phyloP scores from a whole-genome alignment of 805 yeast genomes.

The Naumovozyma dairenensis region DNA sequence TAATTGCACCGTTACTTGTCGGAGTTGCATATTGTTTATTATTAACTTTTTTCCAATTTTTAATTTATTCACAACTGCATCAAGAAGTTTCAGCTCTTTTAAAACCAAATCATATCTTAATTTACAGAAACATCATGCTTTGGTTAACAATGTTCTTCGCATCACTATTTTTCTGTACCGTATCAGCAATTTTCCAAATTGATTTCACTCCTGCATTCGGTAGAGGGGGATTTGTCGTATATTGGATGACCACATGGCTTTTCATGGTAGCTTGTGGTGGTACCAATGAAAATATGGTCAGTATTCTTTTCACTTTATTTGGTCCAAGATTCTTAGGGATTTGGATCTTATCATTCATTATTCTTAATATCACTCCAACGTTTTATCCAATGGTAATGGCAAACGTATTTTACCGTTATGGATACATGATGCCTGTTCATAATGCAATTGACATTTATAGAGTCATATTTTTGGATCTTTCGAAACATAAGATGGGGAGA shows the following conservation, averaged over 20 bases:
- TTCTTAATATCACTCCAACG: conserved; percentile 57
- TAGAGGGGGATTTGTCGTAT: conserved; percentile 58
- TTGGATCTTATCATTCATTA: conserved; percentile 64
- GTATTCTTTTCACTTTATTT: conserved; percentile 38
- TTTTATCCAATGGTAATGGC: conserved; percentile 53
- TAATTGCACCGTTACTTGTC: conserved; percentile 60
- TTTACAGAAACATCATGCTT: conserved; percentile 42
- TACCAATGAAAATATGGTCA: conserved; percentile 55
- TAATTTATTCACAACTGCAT: conserved; percentile 47
- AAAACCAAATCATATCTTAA: conserved; percentile 35
- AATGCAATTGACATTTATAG: conserved; percentile 52
- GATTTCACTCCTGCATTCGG: conserved; percentile 51
- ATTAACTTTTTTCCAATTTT: conserved; percentile 60
- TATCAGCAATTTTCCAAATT: conserved; percentile 59
- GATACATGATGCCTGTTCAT: conserved; percentile 61
- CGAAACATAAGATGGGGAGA: conserved; percentile 48
- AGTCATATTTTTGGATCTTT: conserved; percentile 46
- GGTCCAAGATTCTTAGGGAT: conserved; percentile 59
- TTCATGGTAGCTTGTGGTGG: conserved; percentile 72
- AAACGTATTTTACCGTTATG: conserved; percentile 47
- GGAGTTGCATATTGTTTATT: conserved; percentile 66
- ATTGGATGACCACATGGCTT: conserved; percentile 58
- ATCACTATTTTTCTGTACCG: conserved; percentile 47
- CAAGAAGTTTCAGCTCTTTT: conserved; percentile 36
- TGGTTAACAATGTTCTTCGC: conserved; percentile 44